These are phyloP conservation scores for Turnera subulata DNA, from an alignment of 345 rosid genomes.

Conservation along the genomic window DNA sequence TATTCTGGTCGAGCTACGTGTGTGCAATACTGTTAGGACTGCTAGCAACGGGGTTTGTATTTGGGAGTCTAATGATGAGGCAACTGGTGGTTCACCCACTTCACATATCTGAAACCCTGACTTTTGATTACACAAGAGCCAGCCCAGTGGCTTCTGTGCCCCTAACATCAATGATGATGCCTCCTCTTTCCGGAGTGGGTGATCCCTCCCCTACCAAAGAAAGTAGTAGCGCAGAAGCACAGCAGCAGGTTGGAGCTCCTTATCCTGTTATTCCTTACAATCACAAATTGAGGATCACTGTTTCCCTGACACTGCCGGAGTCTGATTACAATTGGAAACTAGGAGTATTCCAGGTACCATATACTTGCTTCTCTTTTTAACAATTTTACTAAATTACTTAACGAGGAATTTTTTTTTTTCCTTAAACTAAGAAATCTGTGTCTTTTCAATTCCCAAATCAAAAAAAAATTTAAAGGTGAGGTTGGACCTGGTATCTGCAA, in stretches of 20 bases:
- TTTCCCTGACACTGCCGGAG: constrained; percentile 29
- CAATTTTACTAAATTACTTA: neutral
- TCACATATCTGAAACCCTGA: constrained; percentile 16
- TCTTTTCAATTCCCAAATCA: neutral
- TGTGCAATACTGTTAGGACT: constrained; percentile 23
- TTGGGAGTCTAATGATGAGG: constrained; percentile 19
- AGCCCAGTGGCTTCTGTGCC: constrained; percentile 31
- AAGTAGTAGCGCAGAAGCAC: constrained; percentile 1
- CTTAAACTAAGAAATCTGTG: neutral
- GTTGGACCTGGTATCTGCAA: constrained; percentile 28
- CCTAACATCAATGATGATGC: too few relatives aligned
- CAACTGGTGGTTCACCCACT: constrained; percentile 25
- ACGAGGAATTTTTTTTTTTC: neutral
- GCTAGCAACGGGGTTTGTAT: constrained; percentile 21
- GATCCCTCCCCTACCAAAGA: constrained; percentile 2
- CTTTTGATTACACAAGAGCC: constrained; percentile 30
- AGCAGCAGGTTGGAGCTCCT: constrained; percentile 1
- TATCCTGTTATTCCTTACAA: constrained; percentile 18
- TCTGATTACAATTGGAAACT: constrained; percentile 35
- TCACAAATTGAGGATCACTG: constrained; percentile 27
- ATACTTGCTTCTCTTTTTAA: neutral
- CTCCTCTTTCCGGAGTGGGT: neutral
- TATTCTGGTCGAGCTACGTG: constrained; percentile 25
- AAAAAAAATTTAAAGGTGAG: constrained; percentile 16
- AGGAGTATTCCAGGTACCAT: constrained; percentile 33